Percentiles rank a stretch among this genome's conserved stretches.
Conservation (phyloP, 176 grass and related monocot genomes). For the Secale cereale region DNA sequence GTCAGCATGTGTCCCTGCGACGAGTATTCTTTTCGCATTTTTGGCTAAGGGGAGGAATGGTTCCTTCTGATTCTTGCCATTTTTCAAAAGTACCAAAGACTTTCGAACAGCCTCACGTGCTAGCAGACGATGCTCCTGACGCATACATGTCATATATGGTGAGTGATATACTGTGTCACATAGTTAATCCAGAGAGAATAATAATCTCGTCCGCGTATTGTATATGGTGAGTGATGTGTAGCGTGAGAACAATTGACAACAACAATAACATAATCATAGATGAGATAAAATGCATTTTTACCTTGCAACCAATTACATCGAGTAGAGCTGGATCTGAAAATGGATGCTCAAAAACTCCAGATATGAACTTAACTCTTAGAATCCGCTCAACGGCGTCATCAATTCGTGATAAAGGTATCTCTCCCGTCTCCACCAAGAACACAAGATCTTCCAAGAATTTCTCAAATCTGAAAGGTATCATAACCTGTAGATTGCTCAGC, state of each 20-base stretch:
- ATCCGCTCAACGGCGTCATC: constrained; percentile 82
- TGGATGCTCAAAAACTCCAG: constrained; percentile 77
- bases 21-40: constrained; percentile 69
- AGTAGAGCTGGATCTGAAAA: constrained; percentile 72
- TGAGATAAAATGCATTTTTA: constrained; percentile 18
- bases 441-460: constrained; percentile 78
- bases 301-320: constrained; percentile 64
- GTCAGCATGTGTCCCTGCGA: constrained; percentile 70
- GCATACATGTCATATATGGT: background rate
- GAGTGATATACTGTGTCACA: background rate
- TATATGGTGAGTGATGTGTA: background rate
- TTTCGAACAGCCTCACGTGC: constrained; percentile 80
- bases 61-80: constrained; percentile 62
- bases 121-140: constrained; percentile 68
- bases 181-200: background rate
- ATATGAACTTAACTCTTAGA: constrained; percentile 80
- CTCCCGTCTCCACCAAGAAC: constrained; percentile 72
- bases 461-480: constrained; percentile 78
- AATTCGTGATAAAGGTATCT: constrained; percentile 61
- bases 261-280: background rate
- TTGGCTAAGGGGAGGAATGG: constrained; percentile 73
- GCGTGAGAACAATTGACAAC: background rate
- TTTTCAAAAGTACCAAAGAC: constrained; percentile 87
- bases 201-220: background rate
- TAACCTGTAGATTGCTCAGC: constrained; percentile 61